phyloP scores from a whole-genome alignment of 371 early-diverging fungal genomes.

The Rhizomucor pusillus region DNA sequence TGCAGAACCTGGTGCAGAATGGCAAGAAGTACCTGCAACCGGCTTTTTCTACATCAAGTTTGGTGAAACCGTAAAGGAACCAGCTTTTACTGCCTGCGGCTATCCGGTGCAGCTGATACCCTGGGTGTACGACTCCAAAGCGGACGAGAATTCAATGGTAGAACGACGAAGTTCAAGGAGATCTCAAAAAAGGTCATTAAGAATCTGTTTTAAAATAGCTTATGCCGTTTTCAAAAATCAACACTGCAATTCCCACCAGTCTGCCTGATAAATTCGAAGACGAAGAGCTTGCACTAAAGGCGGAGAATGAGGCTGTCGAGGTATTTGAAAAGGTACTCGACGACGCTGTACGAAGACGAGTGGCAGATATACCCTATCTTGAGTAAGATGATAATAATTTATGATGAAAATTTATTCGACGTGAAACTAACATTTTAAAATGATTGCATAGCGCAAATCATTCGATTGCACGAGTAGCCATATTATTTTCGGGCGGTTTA shows the following conservation, averaged over 20 bases:
- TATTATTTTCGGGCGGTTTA: conserved; percentile 94
- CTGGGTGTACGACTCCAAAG: conserved; percentile 22
- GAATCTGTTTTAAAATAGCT: background rate
- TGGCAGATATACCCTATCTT: conserved; percentile 52
- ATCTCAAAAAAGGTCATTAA: too few species aligned
- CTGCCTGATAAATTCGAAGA: conserved; percentile 8
- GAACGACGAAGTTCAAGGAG: background rate
- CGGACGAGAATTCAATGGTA: too few species aligned
- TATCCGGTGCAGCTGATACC: conserved; percentile 19
- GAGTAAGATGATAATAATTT: background rate
- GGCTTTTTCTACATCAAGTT: conserved; percentile 64
- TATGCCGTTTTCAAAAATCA: conserved; percentile 54
- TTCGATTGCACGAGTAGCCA: conserved; percentile 60
- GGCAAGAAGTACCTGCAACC: conserved; percentile 74
- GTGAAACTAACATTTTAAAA: background rate
- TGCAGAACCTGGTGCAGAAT: conserved; percentile 18
- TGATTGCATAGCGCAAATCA: background rate
- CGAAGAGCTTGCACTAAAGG: conserved; percentile 19
- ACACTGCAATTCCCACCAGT: conserved; percentile 30
- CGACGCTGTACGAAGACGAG: conserved; percentile 55
- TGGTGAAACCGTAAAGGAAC: background rate
- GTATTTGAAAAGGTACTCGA: conserved; percentile 40
- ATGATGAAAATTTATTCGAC: background rate
- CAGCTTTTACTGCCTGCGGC: background rate
- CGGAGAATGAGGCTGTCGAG: conserved; percentile 33